Evolutionary conservation across 495 filamentous ascomycete species (phyloP), one percentile per base, ranked within the genome.

Genomic region (Cercophora newfieldiana): DNA sequence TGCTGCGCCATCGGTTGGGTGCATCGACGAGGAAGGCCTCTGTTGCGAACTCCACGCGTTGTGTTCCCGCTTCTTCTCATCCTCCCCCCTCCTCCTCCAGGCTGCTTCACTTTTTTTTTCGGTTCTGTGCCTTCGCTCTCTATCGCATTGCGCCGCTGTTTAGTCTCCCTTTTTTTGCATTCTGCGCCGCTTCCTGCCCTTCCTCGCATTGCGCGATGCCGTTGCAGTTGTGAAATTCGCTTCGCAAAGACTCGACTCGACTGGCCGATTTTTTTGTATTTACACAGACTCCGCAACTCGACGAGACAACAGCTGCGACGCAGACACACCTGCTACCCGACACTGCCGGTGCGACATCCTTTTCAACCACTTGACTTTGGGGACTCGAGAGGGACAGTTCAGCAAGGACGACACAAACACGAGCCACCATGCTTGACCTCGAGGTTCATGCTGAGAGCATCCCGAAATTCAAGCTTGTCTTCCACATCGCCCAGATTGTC

Each of bases 401-500:
- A 6, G 18, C 5, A 33, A 33, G 30, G 12, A 12, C 30, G 30
- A 44, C 2, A 14, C 37, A 48, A 49, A 16, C 12, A 29, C 7
- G 18, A 25, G 48, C 37, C 61, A 62, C 25, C 2, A 77, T 77
- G 37, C 74, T 77, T 67, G 77, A 76, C 59, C 60, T 85, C 59
- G 82, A 85, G 67, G 70, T 84, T 72, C 74, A 79, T 60, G 75
- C 80, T 22, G 78, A 85, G 65, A 76, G 81, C 69, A 71, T 88
- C 21, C 85, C 87, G 65, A 78, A 80, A 64, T 79, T 79, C 71
- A 90, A 90, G 74, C 72, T 84, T 59, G 78, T 72, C 29, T 76
- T 86, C 22, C 88, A 90, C 73, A 68, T 81, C 55, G 76, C 79
- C 62, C 93, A 97, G 75, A 83, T 80, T 14, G 74, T 92, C 50